A percentile compares a stretch with the other conserved stretches of the same genome.
Evolutionary conservation across 1,284 basidiomycete species (phyloP).

Genomic region (Tilletia walkeri): DNA sequence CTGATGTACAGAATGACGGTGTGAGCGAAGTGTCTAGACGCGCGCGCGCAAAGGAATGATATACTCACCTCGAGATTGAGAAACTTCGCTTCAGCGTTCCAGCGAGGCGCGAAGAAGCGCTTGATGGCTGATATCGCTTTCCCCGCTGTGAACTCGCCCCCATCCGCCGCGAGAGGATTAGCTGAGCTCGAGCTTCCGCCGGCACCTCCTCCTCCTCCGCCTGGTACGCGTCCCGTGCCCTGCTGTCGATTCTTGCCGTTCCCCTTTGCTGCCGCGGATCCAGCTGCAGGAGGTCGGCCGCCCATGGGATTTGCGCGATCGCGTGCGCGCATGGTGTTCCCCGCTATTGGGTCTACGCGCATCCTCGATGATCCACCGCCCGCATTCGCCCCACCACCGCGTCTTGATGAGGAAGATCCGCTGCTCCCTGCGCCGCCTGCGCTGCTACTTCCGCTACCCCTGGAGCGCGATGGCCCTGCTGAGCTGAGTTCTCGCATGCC

Average conservation of each 20-base stretch:
- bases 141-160: constrained; percentile 4
- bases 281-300: neutral
- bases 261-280: constrained; percentile 15
- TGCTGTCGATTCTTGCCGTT: constrained; percentile 16
- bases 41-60: neutral
- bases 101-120: constrained; percentile 42
- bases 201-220: constrained; percentile 22
- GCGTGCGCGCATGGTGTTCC: constrained; percentile 19
- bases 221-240: constrained; percentile 11
- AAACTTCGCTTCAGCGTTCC: constrained; percentile 60
- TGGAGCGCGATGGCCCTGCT: constrained; percentile 16
- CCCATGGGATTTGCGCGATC: constrained; percentile 29
- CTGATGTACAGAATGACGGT: neutral
- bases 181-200: neutral
- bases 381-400: neutral
- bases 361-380: constrained; percentile 16
- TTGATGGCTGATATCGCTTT: constrained; percentile 34
- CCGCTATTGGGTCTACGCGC: constrained; percentile 3
- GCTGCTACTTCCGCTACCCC: neutral
- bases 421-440: neutral
- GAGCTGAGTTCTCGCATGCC: constrained; percentile 25
- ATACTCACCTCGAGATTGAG: constrained; percentile 66
- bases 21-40: neutral
- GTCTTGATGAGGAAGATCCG: neutral
- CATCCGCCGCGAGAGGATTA: constrained; percentile 1